Evolutionary conservation across 495 filamentous ascomycete species (phyloP).

Genomic region (Sphaerosporella brunnea): DNA sequence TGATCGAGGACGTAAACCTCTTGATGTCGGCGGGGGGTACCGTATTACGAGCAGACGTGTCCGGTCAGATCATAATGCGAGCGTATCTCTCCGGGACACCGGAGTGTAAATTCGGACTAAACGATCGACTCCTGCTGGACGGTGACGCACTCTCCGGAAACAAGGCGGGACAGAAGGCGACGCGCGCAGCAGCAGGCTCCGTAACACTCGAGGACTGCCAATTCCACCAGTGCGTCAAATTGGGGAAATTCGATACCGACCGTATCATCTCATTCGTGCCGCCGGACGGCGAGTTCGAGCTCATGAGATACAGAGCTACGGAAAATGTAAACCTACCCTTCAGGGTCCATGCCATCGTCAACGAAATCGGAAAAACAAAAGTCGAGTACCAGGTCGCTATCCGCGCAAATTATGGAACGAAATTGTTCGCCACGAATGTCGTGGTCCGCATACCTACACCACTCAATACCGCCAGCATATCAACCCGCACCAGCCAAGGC

Average conservation of each 20-base stretch:
- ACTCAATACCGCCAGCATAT: slow-evolving; percentile 86
- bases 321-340: slow-evolving; percentile 99
- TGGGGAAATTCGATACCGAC: slow-evolving; percentile 92
- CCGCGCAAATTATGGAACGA: slow-evolving; percentile 86
- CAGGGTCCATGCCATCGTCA: slow-evolving; percentile 96
- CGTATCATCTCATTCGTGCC: slow-evolving; percentile 96
- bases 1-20: slow-evolving; percentile 98
- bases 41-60: slow-evolving; percentile 90
- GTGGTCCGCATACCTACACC: slow-evolving; percentile 87
- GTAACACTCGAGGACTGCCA: slow-evolving; percentile 97
- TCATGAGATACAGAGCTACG: slow-evolving; percentile 98
- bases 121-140: slow-evolving; percentile 84
- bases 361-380: slow-evolving; percentile 90
- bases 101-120: slow-evolving; percentile 98
- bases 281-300: slow-evolving; percentile 95
- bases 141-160: slow-evolving; percentile 41
- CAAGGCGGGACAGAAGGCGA: slow-evolving; percentile 58
- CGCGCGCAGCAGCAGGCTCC: slow-evolving; percentile 83
- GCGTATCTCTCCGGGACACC: slow-evolving; percentile 93
- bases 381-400: slow-evolving; percentile 98
- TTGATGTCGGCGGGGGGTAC: slow-evolving; percentile 87
- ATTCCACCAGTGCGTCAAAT: slow-evolving; percentile 97
- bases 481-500: slow-evolving; percentile 82
- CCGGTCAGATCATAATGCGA: slow-evolving; percentile 96
- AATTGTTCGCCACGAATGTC: slow-evolving; percentile 97